A percentile compares a stretch with the other conserved stretches of the same genome.
Evolutionary conservation across 169 alveolate species (phyloP).

Genomic region (Theileria sp.): DNA sequence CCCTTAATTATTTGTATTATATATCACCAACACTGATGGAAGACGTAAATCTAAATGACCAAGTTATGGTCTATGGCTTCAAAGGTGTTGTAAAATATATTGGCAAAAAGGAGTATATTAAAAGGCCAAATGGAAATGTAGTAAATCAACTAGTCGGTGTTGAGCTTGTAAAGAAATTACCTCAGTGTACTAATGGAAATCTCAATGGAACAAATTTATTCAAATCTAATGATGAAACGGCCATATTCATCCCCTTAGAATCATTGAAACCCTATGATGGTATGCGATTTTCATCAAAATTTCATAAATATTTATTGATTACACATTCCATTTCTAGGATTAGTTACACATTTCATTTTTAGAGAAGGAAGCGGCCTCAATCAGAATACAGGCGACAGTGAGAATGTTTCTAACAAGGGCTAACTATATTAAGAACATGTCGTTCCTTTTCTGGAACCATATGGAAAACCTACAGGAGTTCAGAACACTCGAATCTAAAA

Average conservation of each 20-base stretch:
- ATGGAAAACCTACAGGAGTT: conserved; percentile 66
- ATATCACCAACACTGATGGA: neutral
- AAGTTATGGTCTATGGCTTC: conserved; percentile 64
- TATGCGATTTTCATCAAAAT: neutral
- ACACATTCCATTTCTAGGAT: neutral
- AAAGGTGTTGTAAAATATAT: conserved; percentile 48
- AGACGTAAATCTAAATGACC: conserved; percentile 48
- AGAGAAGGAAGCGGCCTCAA: conserved; percentile 67
- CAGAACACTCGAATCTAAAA: conserved; percentile 52
- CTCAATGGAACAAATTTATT: conserved; percentile 9
- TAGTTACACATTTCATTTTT: neutral
- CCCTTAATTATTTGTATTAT: neutral
- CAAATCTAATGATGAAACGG: conserved; percentile 3
- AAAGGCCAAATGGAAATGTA: conserved; percentile 34
- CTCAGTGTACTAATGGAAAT: conserved; percentile 28
- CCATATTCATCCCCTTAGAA: conserved; percentile 26
- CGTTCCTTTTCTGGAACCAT: conserved; percentile 64
- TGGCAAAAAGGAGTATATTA: conserved; percentile 36
- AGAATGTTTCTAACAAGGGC: conserved; percentile 47
- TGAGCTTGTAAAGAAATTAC: conserved; percentile 34
- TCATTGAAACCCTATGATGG: conserved; percentile 45
- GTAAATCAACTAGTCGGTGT: conserved; percentile 41
- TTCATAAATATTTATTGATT: neutral
- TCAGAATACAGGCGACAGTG: conserved; percentile 52
- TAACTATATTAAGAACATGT: conserved; percentile 44